A percentile compares a stretch with the other conserved stretches of the same genome.
These are phyloP conservation scores for Arabidopsis arenosa DNA, from an alignment of 345 rosid species.

Conservation along the genomic window DNA sequence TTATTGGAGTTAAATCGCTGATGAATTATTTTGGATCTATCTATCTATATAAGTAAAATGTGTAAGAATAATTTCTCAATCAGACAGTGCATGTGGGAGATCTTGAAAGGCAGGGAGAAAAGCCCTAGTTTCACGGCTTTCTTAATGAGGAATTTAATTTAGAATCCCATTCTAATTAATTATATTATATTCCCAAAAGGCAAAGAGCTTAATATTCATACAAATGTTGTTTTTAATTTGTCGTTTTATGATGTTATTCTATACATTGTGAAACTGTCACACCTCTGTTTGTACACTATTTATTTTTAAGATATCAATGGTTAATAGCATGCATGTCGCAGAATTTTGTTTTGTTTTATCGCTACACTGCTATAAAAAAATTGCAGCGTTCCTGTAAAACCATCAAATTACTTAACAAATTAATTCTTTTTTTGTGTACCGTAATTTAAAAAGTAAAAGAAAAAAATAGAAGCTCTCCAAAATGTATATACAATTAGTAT, in stretches of 20 bases:
- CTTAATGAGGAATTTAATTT: conserved; percentile 11
- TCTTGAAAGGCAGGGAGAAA: conserved; percentile 29
- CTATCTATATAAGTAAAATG: not conserved
- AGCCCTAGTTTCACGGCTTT: conserved; percentile 45
- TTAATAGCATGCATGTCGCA: conserved; percentile 1
- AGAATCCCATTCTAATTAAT: not conserved
- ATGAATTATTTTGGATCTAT: not conserved
- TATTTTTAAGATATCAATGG: not conserved
- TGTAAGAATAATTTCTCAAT: conserved; percentile 17
- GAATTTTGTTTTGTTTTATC: not conserved
- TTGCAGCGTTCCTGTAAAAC: not conserved
- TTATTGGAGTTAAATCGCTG: not conserved
- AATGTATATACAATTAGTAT: too few species aligned
- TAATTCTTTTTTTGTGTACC: too few species aligned
- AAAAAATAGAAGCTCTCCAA: too few species aligned
- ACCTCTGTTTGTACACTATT: conserved; percentile 2
- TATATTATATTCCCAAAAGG: conserved; percentile 11
- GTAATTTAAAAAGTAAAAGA: too few species aligned
- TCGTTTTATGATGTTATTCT: conserved; percentile 18
- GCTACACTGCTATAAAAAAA: not conserved
- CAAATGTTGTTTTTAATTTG: conserved; percentile 21
- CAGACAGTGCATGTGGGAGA: conserved; percentile 34
- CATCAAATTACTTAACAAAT: not conserved
- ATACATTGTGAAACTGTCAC: conserved; percentile 5
- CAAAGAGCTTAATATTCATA: conserved; percentile 14